Evolutionary conservation across 352 stramenopile genomes (phyloP).

Genomic region (Pythium insidiosum): DNA sequence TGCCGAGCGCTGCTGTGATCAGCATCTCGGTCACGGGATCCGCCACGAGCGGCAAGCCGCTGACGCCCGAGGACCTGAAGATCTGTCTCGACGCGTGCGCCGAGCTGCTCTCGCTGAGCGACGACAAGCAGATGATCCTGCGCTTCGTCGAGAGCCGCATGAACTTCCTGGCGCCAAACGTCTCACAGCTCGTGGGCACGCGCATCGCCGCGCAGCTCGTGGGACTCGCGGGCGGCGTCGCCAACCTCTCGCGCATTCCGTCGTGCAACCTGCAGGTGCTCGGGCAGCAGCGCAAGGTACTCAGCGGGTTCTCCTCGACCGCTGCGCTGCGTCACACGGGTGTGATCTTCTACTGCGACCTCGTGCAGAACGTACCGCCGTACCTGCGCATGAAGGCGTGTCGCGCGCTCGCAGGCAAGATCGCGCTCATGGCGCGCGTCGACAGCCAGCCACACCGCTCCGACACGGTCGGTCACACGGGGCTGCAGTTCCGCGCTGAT

Average conservation of each 20-base stretch:
- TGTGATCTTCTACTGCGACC: conserved; percentile 90
- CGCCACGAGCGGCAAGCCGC: conserved; percentile 81
- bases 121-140: conserved; percentile 84
- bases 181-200: conserved; percentile 92
- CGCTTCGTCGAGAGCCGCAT: conserved; percentile 91
- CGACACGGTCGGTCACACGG: conserved; percentile 54
- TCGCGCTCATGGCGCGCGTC: conserved; percentile 88
- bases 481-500: conserved; percentile 83
- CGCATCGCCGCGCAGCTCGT: conserved; percentile 93
- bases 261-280: conserved; percentile 97
- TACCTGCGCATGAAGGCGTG: conserved; percentile 92
- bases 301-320: conserved; percentile 85
- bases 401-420: conserved; percentile 88
- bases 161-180: conserved; percentile 90
- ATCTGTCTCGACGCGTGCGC: conserved; percentile 67
- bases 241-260: conserved; percentile 91
- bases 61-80: conserved; percentile 65
- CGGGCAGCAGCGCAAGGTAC: conserved; percentile 90
- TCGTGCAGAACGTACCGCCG: conserved; percentile 88
- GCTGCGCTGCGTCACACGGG: conserved; percentile 89
- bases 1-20: conserved; percentile 92
- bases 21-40: conserved; percentile 92
- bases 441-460: conserved; percentile 86
- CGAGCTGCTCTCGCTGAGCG: conserved; percentile 84
- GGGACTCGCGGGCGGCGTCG: conserved; percentile 91